A percentile compares a stretch with the other conserved stretches of the same genome.
Evolutionary conservation across 2,329 filamentous ascomycete species (phyloP).

Genomic region (Neophaeococcomyces mojaviensis): DNA sequence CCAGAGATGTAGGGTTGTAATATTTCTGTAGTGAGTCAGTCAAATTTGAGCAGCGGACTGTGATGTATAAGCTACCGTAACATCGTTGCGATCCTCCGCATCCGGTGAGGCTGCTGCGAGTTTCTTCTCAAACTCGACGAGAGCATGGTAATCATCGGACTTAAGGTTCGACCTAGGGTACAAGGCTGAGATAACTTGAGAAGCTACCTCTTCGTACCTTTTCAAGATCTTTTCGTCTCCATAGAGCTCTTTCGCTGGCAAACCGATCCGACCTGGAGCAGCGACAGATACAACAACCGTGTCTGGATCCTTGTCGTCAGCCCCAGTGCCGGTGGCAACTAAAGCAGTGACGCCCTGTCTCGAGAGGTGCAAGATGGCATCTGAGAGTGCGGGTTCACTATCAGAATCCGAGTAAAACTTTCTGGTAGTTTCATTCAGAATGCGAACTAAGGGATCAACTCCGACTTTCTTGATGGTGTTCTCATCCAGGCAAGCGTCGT

Average conservation of each 20-base stretch:
- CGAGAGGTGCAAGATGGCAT: slow-evolving; percentile 31
- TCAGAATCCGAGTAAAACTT: slow-evolving; percentile 36
- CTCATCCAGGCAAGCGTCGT: slow-evolving; percentile 60
- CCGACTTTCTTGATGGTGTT: slow-evolving; percentile 49
- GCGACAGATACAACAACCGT: slow-evolving; percentile 42
- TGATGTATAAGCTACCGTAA: slow-evolving; percentile 37
- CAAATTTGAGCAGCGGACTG: not conserved
- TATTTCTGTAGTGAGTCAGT: slow-evolving; percentile 34
- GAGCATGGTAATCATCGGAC: slow-evolving; percentile 20
- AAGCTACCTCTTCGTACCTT: slow-evolving; percentile 43
- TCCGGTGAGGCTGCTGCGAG: slow-evolving; percentile 53
- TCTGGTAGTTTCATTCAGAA: slow-evolving; percentile 47
- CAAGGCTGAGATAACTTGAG: slow-evolving; percentile 36
- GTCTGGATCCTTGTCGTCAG: slow-evolving; percentile 50
- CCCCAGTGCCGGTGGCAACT: slow-evolving; percentile 28
- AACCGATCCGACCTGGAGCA: slow-evolving; percentile 44
- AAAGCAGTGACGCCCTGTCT: slow-evolving; percentile 32
- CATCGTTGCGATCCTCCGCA: slow-evolving; percentile 52
- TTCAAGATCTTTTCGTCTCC: slow-evolving; percentile 46
- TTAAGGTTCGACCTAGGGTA: not conserved
- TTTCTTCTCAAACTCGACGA: slow-evolving; percentile 52
- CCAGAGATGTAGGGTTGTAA: slow-evolving; percentile 56
- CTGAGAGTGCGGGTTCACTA: slow-evolving; percentile 27
- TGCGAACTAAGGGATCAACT: slow-evolving; percentile 46
- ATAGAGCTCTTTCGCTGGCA: slow-evolving; percentile 57